Evolutionary conservation across 305 asterid species (phyloP).

Genomic region (Fraxinus ornus): DNA sequence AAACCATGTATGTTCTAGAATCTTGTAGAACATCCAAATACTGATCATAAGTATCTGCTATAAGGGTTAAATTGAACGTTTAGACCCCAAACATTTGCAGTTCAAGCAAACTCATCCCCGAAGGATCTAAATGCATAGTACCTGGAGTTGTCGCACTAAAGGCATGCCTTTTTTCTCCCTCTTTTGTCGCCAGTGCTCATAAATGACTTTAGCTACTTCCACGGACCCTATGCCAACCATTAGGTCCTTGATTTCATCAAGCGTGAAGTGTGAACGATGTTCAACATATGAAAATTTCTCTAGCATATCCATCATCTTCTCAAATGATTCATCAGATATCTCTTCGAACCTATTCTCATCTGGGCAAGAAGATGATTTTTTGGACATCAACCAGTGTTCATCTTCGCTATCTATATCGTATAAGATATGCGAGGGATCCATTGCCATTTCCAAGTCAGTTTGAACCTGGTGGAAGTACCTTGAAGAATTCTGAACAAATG

Average conservation of each 20-base stretch:
- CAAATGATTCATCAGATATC: conserved; percentile 71
- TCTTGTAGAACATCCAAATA: neutral
- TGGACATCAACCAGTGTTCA: conserved; percentile 64
- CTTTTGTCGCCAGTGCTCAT: conserved; percentile 77
- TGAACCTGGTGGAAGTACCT: conserved; percentile 76
- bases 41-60: neutral
- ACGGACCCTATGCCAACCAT: conserved; percentile 50
- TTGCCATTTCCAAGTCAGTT: conserved; percentile 89
- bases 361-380: conserved; percentile 20
- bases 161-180: conserved; percentile 78
- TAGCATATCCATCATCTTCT: conserved; percentile 68
- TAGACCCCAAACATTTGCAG: neutral
- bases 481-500: conserved; percentile 51
- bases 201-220: conserved; percentile 52
- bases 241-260: conserved; percentile 67
- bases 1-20: neutral
- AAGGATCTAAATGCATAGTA: conserved; percentile 22
- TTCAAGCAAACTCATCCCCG: neutral
- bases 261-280: conserved; percentile 57
- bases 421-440: conserved; percentile 65
- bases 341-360: conserved; percentile 36
- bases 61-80: neutral
- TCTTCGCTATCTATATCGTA: conserved; percentile 98
- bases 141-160: conserved; percentile 91
- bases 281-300: conserved; percentile 77